Base-by-base conservation (phyloP, 2,329 filamentous ascomycete species). In the Xylaria polymorpha region DNA sequence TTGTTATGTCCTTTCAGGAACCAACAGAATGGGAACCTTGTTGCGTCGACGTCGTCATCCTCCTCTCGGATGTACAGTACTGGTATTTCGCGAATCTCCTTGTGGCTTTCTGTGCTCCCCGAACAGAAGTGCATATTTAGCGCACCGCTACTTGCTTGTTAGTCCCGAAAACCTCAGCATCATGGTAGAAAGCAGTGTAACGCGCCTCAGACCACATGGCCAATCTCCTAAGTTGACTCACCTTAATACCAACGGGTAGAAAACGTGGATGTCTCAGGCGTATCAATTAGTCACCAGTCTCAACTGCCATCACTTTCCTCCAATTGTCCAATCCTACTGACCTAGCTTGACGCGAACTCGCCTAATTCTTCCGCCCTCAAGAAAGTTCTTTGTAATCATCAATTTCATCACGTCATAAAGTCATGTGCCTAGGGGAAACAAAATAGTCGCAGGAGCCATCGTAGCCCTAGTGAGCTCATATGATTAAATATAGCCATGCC, bases 261-360 rank as follows among this genome's bases (percentile, higher is more conserved):
- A 50, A 29, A 58, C 58, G 72, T 73, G 71, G 68, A 72, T 75
- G 72, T 76, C 74, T 74, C 29, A 73, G 73, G 74, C 69, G 75
- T 69, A 59, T 58, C 41, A 65, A 70, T 74, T 63, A 50, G 68
- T 50, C 39, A 64, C 32, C 59, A 56, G 64, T 59, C 64, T 55
- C 61, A 70, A 35, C 29, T 25, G 4, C 6, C 10, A n/a, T 48
- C 58, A 55, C 53, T 57, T 67, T 14, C 41, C 39, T 32, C 46
- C 22, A 32, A 56, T 43, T 46, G n/a, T 7, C n/a, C 20, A 29
- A 25, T 58, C 35, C 41, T 25, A 37, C 37, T 18, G 39, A 67
- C 57, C 56, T 51, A 66, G 65, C 65, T 66, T 44, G 44, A 43
- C 53, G 56, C 35, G 48, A 51, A 15, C 58, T 48, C 15, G n/a